Conservation (phyloP, 306 rosid genomes). For the Cucumis hystrix region DNA sequence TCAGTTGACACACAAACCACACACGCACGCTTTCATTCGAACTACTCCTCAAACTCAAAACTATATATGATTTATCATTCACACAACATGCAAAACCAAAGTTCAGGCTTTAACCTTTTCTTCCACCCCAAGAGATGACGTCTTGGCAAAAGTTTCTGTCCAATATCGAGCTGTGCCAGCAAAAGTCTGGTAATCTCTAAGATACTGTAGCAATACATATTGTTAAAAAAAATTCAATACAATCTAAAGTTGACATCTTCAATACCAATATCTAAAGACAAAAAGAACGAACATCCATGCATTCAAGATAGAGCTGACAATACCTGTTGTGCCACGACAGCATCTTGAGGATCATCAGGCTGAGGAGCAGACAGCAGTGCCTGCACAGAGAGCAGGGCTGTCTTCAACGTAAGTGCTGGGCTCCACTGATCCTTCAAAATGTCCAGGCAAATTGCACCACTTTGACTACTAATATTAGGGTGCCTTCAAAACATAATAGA, state of each 20-base stretch:
- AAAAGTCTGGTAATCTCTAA: slow-evolving; percentile 72
- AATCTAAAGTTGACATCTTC: background rate
- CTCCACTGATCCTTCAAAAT: slow-evolving; percentile 98
- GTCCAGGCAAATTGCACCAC: slow-evolving; percentile 97
- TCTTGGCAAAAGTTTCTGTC: slow-evolving; percentile 90
- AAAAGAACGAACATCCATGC: background rate
- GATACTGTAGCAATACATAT: slow-evolving; percentile 49
- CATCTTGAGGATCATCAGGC: slow-evolving; percentile 99
- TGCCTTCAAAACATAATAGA: slow-evolving; percentile 56
- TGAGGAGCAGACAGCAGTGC: slow-evolving; percentile 95
- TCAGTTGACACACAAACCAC: background rate
- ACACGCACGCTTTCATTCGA: background rate
- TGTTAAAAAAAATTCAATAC: background rate
- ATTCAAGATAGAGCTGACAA: background rate
- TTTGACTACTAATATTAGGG: slow-evolving; percentile 98
- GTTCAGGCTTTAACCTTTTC: slow-evolving; percentile 49
- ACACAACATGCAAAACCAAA: background rate
- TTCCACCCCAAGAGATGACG: slow-evolving; percentile 62
- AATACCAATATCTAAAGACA: slow-evolving; percentile 5
- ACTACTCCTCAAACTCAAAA: background rate
- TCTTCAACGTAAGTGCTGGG: slow-evolving; percentile 93
- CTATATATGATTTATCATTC: background rate
- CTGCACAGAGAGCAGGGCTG: slow-evolving; percentile 97
- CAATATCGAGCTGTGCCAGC: slow-evolving; percentile 87
- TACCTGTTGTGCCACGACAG: slow-evolving; percentile 97